Evolutionary conservation across 208 protist species (phyloP).

Genomic region (Trypanosoma mega): DNA sequence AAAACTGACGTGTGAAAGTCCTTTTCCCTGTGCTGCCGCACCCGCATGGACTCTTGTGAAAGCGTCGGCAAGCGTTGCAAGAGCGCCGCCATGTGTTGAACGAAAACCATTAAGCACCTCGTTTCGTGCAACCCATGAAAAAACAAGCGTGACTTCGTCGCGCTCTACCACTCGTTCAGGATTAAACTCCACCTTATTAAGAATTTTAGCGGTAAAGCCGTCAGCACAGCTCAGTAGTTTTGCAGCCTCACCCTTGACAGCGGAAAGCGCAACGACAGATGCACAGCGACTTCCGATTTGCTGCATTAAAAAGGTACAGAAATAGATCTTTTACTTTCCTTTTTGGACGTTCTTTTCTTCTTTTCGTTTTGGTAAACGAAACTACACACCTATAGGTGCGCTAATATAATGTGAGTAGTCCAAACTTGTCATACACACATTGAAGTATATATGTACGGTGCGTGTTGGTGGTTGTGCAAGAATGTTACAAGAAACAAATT

Average conservation of each 20-base stretch:
- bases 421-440: no score
- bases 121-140: slow-evolving; percentile 56
- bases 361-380: no score
- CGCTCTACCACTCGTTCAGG: slow-evolving; percentile 40
- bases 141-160: slow-evolving; percentile 45
- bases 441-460: no score
- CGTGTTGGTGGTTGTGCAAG: no score
- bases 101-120: slow-evolving; percentile 71
- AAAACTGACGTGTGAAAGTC: slow-evolving; percentile 60
- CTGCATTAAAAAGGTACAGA: slow-evolving; percentile 15
- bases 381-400: no score
- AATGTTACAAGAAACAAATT: no score
- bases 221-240: slow-evolving; percentile 30
- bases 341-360: not conserved
- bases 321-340: not conserved
- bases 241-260: slow-evolving; percentile 31
- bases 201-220: slow-evolving; percentile 51
- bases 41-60: slow-evolving; percentile 78
- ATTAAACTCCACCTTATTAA: slow-evolving; percentile 61
- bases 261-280: slow-evolving; percentile 5
- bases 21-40: slow-evolving; percentile 23
- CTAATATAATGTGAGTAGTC: no score
- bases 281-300: slow-evolving; percentile 1
- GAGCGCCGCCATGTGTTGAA: slow-evolving; percentile 81
- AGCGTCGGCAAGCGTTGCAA: slow-evolving; percentile 76